Percentiles rank a stretch among this genome's conserved stretches.
These are phyloP conservation scores for Neodidymelliopsis sp. DNA, from an alignment of 2,329 filamentous ascomycete genomes.

Conservation along the genomic window DNA sequence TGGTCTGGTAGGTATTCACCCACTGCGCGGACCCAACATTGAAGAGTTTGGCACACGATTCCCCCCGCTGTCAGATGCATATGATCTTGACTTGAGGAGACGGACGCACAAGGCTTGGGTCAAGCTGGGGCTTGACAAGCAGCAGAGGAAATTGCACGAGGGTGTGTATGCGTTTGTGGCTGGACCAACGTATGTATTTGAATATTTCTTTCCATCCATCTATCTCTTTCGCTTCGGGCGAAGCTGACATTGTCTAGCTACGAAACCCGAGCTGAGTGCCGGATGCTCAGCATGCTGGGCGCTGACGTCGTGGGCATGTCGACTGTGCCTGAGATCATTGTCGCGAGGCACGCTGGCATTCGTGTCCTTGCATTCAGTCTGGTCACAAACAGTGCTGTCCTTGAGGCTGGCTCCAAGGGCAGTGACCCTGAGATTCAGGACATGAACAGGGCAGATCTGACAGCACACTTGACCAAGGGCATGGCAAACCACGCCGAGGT, in stretches of 20 bases:
- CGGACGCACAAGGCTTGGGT: conserved; percentile 65
- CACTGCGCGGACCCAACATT: conserved; percentile 67
- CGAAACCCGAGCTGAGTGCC: conserved; percentile 70
- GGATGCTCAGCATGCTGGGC: conserved; percentile 66
- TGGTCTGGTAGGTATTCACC: conserved; percentile 67
- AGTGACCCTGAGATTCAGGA: conserved; percentile 63
- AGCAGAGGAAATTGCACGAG: conserved; percentile 64
- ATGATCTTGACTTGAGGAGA: conserved; percentile 67
- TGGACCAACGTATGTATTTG: conserved; percentile 62
- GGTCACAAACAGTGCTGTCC: conserved; percentile 70
- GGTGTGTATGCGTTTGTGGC: conserved; percentile 71
- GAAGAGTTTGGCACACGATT: conserved; percentile 70
- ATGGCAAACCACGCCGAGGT: conserved; percentile 72
- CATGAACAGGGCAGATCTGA: conserved; percentile 59
- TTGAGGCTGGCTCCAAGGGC: conserved; percentile 65
- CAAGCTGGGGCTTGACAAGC: conserved; percentile 55
- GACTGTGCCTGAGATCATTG: conserved; percentile 72
- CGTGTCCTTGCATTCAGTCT: conserved; percentile 70
- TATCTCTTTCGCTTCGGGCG: not conserved
- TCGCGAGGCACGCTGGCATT: conserved; percentile 69
- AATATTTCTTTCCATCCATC: conserved; percentile 2
- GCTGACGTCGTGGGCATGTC: conserved; percentile 77
- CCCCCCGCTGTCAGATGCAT: conserved; percentile 70
- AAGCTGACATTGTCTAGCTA: conserved; percentile 55
- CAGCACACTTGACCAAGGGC: conserved; percentile 63